phyloP scores from a whole-genome alignment of 2,329 filamentous ascomycete species.

The Plectosphaerella cucumerina region DNA sequence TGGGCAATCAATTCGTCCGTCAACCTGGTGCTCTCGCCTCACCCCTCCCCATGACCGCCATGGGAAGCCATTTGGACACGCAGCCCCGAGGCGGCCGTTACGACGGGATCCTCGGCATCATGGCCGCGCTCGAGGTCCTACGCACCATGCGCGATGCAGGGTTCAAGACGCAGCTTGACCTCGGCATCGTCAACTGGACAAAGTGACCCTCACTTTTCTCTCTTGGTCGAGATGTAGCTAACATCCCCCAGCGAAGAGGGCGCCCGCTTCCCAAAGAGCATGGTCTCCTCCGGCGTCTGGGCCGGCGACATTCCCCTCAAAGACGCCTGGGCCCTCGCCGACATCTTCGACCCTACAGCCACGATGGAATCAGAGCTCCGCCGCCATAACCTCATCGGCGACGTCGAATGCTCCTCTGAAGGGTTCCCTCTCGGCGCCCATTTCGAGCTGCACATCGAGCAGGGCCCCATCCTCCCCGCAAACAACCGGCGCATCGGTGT shows the following conservation, averaged over 20 bases:
- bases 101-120: slow-evolving; percentile 73
- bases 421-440: slow-evolving; percentile 61
- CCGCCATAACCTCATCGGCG: slow-evolving; percentile 67
- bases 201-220: slow-evolving; percentile 50
- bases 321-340: slow-evolving; percentile 42
- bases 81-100: slow-evolving; percentile 64
- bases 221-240: neutral
- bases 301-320: slow-evolving; percentile 61
- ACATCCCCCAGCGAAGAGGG: slow-evolving; percentile 74
- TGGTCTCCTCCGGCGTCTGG: slow-evolving; percentile 75
- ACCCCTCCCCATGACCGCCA: slow-evolving; percentile 59
- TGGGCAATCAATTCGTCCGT: slow-evolving; percentile 79
- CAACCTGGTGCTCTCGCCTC: slow-evolving; percentile 52
- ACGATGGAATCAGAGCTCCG: slow-evolving; percentile 48
- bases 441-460: slow-evolving; percentile 83
- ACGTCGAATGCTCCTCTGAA: slow-evolving; percentile 17
- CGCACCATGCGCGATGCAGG: slow-evolving; percentile 62
- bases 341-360: slow-evolving; percentile 41
- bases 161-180: slow-evolving; percentile 64
- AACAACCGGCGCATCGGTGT: slow-evolving; percentile 61
- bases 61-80: slow-evolving; percentile 66
- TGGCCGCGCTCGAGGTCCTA: slow-evolving; percentile 70
- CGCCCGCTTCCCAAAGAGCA: slow-evolving; percentile 72
- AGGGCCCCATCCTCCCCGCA: slow-evolving; percentile 70
- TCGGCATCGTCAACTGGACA: slow-evolving; percentile 77